Conservation (phyloP, 129 eudicot genomes). For the Chrysanthemum seticuspe region DNA sequence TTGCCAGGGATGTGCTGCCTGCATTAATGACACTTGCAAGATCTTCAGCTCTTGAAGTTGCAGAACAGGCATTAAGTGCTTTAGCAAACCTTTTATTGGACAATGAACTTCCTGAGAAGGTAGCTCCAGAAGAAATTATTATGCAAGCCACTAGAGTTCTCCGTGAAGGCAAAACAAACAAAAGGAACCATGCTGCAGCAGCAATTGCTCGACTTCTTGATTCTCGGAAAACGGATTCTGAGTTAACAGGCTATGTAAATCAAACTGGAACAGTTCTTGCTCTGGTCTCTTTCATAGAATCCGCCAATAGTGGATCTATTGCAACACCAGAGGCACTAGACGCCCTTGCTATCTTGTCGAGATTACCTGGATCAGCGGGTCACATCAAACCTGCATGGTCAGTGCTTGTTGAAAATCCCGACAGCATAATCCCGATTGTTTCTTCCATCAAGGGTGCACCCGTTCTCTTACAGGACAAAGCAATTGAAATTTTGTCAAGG, state of each 20-base stretch:
- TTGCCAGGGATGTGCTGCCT: constrained; percentile 77
- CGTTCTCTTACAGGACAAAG: constrained; percentile 73
- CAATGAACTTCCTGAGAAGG: constrained; percentile 66
- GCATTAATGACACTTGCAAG: constrained; percentile 58
- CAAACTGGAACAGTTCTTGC: constrained; percentile 87
- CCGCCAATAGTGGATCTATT: constrained; percentile 47
- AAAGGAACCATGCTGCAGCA: constrained; percentile 89
- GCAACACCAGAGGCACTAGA: constrained; percentile 77
- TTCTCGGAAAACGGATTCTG: constrained; percentile 55
- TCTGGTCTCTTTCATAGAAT: constrained; percentile 77
- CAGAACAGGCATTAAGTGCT: constrained; percentile 89
- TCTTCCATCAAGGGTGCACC: constrained; percentile 71
- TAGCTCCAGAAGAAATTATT: constrained; percentile 74
- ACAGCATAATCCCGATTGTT: constrained; percentile 76
- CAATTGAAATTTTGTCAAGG: constrained; percentile 81
- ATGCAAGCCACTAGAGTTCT: constrained; percentile 79
- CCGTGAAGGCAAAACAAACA: constrained; percentile 62
- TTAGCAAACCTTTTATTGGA: constrained; percentile 84
- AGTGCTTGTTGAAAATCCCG: constrained; percentile 76
- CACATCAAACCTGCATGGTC: constrained; percentile 75
- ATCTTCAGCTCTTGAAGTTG: constrained; percentile 72
- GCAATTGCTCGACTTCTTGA: constrained; percentile 86
- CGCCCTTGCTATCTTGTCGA: constrained; percentile 81
- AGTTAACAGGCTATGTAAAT: constrained; percentile 64
- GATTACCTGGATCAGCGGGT: constrained; percentile 54